Base-by-base conservation (phyloP, 257 asterid species). In the Mitragyna speciosa region DNA sequence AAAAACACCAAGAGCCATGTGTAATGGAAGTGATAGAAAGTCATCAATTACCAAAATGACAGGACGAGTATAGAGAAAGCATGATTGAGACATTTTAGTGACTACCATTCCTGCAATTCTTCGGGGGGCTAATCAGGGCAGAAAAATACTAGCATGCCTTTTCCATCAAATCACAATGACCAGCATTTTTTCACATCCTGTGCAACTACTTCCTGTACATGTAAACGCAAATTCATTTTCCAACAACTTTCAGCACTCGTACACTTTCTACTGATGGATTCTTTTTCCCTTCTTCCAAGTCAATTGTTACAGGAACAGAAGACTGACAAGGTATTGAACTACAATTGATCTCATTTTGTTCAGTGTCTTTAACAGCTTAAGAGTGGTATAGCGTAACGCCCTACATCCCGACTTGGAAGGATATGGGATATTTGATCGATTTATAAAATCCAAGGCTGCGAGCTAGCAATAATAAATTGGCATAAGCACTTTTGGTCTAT, bases 191-290 rank as follows among this genome's bases (percentile, higher is more conserved):
- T 36, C 48, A 36, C 47, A 67, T 33, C 33, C 15, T 67, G 20
- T 0, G 72, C 48, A 26, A 48, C 6, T 76, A 63, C 24, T 76
- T 66, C 80, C 64, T 14, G 30, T 48, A 63, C 80, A 76, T 41
- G 64, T 7, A 12, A 24, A 43, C 6, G 70, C 24, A 48, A 76
- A 76, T 41, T 63, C 79, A 64, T 65, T 76, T 45, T 30, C 49
- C 31, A 51, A 43, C 61, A 61, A 41, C 59, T n/a, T 15, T 22
- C 12, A 17, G 16, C 24, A n/a, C n/a, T 39, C 30, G n/a, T 41
- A 59, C 1, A 41, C 43, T 76, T 41, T 28, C 8, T 2, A 7
- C 15, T 39, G 71, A 36, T 20, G 58, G 24, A 39, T 43, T 3
- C 33, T 39, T 24, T 9, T 26, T 43, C 58, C 45, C 43, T 41